A percentile compares a stretch with the other conserved stretches of the same genome.
These are phyloP conservation scores for Lyophyllum atratum DNA, from an alignment of 768 basidiomycete species.

Conservation along the genomic window DNA sequence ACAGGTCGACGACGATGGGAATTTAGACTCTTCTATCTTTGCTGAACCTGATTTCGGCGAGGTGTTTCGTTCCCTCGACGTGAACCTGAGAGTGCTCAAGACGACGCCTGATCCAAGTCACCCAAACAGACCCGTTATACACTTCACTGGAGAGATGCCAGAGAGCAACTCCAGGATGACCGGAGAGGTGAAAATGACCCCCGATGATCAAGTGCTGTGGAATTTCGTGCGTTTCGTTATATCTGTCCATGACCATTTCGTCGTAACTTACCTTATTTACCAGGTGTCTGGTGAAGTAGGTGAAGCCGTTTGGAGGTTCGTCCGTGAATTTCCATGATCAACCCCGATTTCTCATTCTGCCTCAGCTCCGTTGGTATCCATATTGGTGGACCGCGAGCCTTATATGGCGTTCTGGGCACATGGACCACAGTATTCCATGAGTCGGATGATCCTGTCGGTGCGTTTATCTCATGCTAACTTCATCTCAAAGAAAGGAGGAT, in stretches of 20 bases:
- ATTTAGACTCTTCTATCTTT: constrained; percentile 49
- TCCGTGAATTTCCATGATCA: background rate
- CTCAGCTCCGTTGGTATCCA: constrained; percentile 63
- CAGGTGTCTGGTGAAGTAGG: constrained; percentile 55
- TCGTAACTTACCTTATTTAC: background rate
- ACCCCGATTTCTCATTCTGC: background rate
- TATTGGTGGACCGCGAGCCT: constrained; percentile 59
- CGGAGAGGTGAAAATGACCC: constrained; percentile 57
- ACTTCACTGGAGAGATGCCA: constrained; percentile 55
- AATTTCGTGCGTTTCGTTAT: constrained; percentile 51
- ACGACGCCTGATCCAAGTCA: constrained; percentile 46
- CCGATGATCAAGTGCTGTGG: constrained; percentile 61
- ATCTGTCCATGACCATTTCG: background rate
- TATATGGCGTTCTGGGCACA: constrained; percentile 56
- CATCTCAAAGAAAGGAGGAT: background rate
- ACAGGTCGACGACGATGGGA: constrained; percentile 27
- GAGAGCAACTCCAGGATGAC: constrained; percentile 46
- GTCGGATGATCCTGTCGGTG: constrained; percentile 45
- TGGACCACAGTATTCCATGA: constrained; percentile 51
- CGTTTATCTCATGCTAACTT: constrained; percentile 15
- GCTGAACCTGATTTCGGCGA: constrained; percentile 53
- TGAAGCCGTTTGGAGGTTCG: constrained; percentile 59
- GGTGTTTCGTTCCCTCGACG: constrained; percentile 48
- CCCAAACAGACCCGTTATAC: constrained; percentile 53
- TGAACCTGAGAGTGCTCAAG: constrained; percentile 44